phyloP scores from a whole-genome alignment of 306 rosid species.

The Quercus wislizeni region DNA sequence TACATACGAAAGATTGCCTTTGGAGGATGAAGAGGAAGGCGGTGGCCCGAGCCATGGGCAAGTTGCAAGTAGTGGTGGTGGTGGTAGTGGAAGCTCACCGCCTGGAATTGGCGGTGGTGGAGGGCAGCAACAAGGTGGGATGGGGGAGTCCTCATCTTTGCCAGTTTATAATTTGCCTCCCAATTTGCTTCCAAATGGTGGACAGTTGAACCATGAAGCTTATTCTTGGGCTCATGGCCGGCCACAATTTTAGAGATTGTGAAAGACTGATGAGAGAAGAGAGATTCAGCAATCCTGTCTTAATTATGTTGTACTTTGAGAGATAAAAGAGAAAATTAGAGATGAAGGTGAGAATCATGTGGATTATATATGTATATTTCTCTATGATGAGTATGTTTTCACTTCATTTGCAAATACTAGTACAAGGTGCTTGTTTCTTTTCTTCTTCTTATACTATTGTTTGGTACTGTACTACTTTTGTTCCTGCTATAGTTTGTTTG shows the following conservation, averaged over 20 bases:
- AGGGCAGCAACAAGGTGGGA: conserved; percentile 22
- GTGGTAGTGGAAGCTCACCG: conserved; percentile 28
- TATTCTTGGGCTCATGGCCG: conserved; percentile 63
- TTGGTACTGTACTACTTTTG: background rate
- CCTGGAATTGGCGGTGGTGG: conserved; percentile 34
- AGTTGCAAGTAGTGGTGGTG: conserved; percentile 11
- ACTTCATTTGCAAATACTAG: background rate
- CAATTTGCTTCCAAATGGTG: conserved; percentile 48
- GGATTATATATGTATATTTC: background rate
- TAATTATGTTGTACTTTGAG: background rate
- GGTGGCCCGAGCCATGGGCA: conserved; percentile 15
- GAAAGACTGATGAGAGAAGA: background rate
- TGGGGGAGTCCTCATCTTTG: conserved; percentile 35
- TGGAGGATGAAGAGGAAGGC: conserved; percentile 63
- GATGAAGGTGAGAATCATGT: background rate
- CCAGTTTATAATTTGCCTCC: conserved; percentile 47
- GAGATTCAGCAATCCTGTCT: background rate
- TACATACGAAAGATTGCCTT: conserved; percentile 67
- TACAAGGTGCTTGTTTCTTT: background rate
- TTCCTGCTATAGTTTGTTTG: background rate
- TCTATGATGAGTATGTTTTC: background rate
- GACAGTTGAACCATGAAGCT: conserved; percentile 69
- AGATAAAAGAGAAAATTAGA: background rate
- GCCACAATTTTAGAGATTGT: conserved; percentile 37
- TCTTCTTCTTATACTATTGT: background rate